These are phyloP conservation scores for Sporothrix brunneoviolacea DNA, from an alignment of 2,329 filamentous ascomycete species.

Conservation along the genomic window DNA sequence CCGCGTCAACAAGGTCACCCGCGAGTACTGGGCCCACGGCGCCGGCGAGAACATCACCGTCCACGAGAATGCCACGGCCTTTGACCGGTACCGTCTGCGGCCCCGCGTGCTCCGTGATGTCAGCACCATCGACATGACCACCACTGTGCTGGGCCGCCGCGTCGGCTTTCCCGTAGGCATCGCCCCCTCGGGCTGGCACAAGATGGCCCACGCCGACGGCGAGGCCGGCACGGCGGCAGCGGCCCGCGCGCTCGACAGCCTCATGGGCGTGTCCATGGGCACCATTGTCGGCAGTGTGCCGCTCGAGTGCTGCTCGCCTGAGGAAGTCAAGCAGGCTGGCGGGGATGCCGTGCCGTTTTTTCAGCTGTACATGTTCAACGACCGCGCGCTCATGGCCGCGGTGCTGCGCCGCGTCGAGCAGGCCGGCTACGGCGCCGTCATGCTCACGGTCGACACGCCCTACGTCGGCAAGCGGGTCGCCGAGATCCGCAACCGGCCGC, in stretches of 20 bases:
- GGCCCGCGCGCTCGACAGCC: conserved; percentile 33
- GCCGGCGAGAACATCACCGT: conserved; percentile 13
- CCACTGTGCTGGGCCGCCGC: conserved; percentile 21
- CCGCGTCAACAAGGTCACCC: conserved; percentile 7
- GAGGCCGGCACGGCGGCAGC: conserved; percentile 44
- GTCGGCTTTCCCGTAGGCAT: conserved; percentile 44
- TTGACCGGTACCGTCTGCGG: conserved; percentile 18
- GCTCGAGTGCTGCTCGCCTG: conserved; percentile 27
- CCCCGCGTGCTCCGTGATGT: conserved; percentile 29
- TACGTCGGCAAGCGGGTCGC: conserved; percentile 25
- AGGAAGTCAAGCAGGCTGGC: conserved; percentile 33
- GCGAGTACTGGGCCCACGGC: conserved; percentile 13
- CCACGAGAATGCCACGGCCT: conserved; percentile 12
- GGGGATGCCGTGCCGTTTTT: conserved; percentile 36
- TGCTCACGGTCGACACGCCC: conserved; percentile 49
- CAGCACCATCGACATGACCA: conserved; percentile 16
- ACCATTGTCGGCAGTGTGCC: conserved; percentile 33
- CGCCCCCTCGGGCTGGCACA: conserved; percentile 46
- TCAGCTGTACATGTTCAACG: conserved; percentile 47
- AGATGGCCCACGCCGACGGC: conserved; percentile 45
- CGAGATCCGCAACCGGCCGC: conserved; percentile 12
- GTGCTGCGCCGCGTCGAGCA: conserved; percentile 25
- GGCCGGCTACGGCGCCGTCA: conserved; percentile 26
- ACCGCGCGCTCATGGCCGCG: conserved; percentile 36
- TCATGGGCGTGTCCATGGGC: conserved; percentile 38